A percentile compares a stretch with the other conserved stretches of the same genome.
Conservation (phyloP, 176 grass and related monocot genomes). For the Eragrostis curvula region DNA sequence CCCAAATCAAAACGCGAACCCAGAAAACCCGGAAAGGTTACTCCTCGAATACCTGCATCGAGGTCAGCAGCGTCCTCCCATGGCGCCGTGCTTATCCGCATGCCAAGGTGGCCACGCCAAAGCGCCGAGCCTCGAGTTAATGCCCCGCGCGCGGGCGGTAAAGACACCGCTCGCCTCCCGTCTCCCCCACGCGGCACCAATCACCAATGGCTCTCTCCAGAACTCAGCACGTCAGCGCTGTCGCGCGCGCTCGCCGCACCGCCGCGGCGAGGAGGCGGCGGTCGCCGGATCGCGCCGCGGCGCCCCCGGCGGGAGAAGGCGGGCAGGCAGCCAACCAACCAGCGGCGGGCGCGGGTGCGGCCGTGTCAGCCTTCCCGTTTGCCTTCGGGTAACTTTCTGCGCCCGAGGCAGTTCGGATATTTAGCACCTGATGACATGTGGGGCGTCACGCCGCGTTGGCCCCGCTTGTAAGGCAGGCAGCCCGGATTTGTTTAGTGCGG, state of each 20-base stretch:
- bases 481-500: not conserved
- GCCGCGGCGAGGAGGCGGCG: not conserved
- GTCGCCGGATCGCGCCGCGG: conserved; percentile 41
- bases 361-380: conserved; percentile 26
- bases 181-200: conserved; percentile 2
- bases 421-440: conserved; percentile 12
- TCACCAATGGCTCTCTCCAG: conserved; percentile 34
- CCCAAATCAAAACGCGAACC: conserved; percentile 3
- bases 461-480: not conserved
- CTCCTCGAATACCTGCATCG: conserved; percentile 37
- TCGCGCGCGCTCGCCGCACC: not conserved
- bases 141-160: conserved; percentile 33
- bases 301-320: not conserved
- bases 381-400: not conserved
- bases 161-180: conserved; percentile 8
- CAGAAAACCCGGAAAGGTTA: not conserved
- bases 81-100: conserved; percentile 42
- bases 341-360: conserved; percentile 33
- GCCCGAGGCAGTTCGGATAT: conserved; percentile 26
- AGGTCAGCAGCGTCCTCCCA: conserved; percentile 54
- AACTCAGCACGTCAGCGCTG: not conserved
- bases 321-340: conserved; percentile 25
- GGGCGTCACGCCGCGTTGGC: not conserved
- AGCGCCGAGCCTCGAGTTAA: conserved; percentile 30
- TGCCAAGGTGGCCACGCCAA: conserved; percentile 36